A percentile compares a stretch with the other conserved stretches of the same genome.
Conservation (phyloP, 1,284 basidiomycete species). For the Heterobasidion annosum region DNA sequence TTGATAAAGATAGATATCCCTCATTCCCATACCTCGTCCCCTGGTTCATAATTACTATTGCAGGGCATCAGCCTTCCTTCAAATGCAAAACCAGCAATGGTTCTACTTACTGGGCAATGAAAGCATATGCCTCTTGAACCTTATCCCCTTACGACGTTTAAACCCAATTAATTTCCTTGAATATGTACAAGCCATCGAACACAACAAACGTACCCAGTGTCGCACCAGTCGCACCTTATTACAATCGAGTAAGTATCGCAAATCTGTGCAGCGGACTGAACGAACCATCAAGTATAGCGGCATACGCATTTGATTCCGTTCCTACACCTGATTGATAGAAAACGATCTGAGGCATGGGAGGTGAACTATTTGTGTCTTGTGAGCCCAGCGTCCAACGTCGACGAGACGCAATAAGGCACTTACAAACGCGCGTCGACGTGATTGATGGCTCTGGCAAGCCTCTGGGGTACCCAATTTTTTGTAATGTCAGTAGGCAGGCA, state of each 20-base stretch:
- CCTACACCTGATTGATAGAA: slow-evolving; percentile 68
- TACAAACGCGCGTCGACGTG: slow-evolving; percentile 46
- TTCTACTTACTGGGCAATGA: slow-evolving; percentile 56
- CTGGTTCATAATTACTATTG: slow-evolving; percentile 52
- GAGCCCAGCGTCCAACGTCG: not conserved
- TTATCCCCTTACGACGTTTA: slow-evolving; percentile 38
- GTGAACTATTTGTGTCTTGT: slow-evolving; percentile 19
- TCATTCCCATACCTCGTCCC: slow-evolving; percentile 45
- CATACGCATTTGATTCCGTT: slow-evolving; percentile 47
- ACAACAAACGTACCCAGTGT: slow-evolving; percentile 36
- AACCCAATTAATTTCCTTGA: slow-evolving; percentile 4
- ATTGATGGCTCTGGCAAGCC: slow-evolving; percentile 44
- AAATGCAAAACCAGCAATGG: not conserved
- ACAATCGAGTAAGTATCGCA: not conserved
- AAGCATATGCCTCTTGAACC: slow-evolving; percentile 66
- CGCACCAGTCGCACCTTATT: slow-evolving; percentile 46
- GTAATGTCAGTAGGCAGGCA: not conserved
- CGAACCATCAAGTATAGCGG: slow-evolving; percentile 26
- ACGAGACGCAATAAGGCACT: slow-evolving; percentile 10
- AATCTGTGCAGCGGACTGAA: not conserved
- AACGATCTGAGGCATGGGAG: slow-evolving; percentile 52
- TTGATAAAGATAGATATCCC: not conserved
- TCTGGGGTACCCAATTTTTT: slow-evolving; percentile 18
- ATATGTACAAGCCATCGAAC: not conserved
- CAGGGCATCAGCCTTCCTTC: not conserved